Percentiles rank a stretch among this genome's conserved stretches.
Evolutionary conservation across 164 flowering plant species (phyloP).

Genomic region (Liriodendron chinense): DNA sequence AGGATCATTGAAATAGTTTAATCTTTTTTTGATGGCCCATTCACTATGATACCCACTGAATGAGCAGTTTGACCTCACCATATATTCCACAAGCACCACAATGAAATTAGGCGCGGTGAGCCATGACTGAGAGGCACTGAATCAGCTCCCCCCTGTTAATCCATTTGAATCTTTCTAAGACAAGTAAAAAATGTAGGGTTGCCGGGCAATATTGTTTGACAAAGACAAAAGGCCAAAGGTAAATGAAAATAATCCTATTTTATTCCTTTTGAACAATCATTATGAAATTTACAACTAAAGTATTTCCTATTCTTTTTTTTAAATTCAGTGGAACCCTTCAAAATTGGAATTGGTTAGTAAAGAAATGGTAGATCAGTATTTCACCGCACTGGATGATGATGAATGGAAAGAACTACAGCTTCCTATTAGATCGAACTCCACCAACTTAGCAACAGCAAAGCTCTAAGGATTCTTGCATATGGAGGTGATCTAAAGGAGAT

Average conservation of each 20-base stretch:
- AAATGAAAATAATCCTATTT: neutral
- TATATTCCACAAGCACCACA: neutral
- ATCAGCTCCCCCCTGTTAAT: neutral
- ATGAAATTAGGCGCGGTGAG: neutral
- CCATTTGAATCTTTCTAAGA: neutral
- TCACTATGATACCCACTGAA: no score
- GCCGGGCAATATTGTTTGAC: constrained; percentile 60
- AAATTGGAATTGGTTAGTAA: constrained; percentile 57
- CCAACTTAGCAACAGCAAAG: constrained; percentile 50
- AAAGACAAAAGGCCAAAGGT: constrained; percentile 50
- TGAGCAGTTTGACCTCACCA: neutral
- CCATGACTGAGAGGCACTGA: neutral
- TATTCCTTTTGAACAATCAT: neutral
- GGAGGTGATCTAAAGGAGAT: neutral
- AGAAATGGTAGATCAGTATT: constrained; percentile 58
- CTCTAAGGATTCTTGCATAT: constrained; percentile 31
- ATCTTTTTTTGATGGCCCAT: no score
- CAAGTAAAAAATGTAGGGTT: constrained; percentile 29
- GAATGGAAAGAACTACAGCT: constrained; percentile 73
- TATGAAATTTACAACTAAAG: neutral
- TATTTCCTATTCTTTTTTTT: neutral
- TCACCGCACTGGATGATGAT: constrained; percentile 53
- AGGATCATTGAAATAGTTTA: no score
- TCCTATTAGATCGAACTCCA: constrained; percentile 48
- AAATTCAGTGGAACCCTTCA: constrained; percentile 75